Base-by-base conservation (phyloP, 495 filamentous ascomycete genomes). In the Podospora conica region DNA sequence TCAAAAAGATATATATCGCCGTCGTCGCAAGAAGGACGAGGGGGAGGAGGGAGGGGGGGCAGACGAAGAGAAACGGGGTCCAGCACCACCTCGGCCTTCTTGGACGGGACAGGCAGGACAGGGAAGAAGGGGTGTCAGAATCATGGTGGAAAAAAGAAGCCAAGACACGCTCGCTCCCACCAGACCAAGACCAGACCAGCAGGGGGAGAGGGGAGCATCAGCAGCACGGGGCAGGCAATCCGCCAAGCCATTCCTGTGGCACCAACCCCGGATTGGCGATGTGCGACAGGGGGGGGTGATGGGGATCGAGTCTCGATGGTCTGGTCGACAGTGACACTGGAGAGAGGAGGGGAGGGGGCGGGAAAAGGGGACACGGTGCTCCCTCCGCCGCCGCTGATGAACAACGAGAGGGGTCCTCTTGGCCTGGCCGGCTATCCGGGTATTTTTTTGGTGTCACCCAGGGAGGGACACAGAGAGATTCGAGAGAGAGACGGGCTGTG, bases 351-450 rank as follows among this genome's bases (percentile, higher is more conserved):
- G n/a, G n/a, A n/a, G 57, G 22, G 25, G 27, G 20, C 20, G 18
- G 40, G 10, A 27, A 25, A 55, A 63, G 61, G 33, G 61, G 61
- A 63, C 61, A 63, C 61, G 61, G 61, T 63, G 23, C 22, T 27
- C 48, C 21, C 15, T 20, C 54, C 23, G 20, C 54, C 53, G 53
- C n/a, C 54, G n/a, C 9, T 24, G 55, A 57, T 24, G 23, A 20
- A 21, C 21, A 11, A 27, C 7, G 24, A 58, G 31, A 33, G 31
- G 31, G 31, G 11, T 33, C 40, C 18, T 18, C 40, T 48, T 48
- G 40, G 40, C 29, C 57, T n/a, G 58, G 2, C 27, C 58, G 58
- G 58, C 25, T 59, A 29, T 59, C 57, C 58, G 58, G 58, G 25
- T 59, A 59, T 59, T 59, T 59, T n/a, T 25, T n/a, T 15, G 1